phyloP scores from a whole-genome alignment of 306 rosid genomes.

The Casuarina cunninghamiana region DNA sequence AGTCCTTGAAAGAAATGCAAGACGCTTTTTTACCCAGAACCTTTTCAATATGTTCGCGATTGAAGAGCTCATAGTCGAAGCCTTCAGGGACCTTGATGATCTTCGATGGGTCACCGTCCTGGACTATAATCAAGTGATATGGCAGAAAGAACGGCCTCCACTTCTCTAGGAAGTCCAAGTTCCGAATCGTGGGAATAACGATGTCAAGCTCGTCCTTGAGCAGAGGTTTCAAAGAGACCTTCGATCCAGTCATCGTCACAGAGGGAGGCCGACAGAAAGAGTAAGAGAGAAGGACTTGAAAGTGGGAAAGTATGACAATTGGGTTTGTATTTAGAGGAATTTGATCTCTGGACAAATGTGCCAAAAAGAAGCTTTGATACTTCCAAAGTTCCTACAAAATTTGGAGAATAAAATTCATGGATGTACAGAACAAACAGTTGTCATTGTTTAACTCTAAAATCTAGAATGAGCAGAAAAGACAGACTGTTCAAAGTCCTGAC shows the following conservation, averaged over 20 bases:
- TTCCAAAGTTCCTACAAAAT: too few species aligned
- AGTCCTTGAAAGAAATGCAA: conserved; percentile 87
- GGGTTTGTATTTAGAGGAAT: conserved; percentile 14
- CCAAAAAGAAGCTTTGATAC: too few species aligned
- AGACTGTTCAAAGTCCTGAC: too few species aligned
- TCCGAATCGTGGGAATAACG: conserved; percentile 81
- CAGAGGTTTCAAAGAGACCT: conserved; percentile 40
- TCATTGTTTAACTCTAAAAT: too few species aligned
- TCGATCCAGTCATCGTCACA: conserved; percentile 32
- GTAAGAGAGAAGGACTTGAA: conserved; percentile 4
- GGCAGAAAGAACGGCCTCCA: conserved; percentile 75
- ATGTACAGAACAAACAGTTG: too few species aligned
- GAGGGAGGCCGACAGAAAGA: not conserved
- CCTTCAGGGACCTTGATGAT: conserved; percentile 67
- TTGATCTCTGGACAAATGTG: too few species aligned
- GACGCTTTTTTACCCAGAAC: conserved; percentile 62
- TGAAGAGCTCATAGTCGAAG: conserved; percentile 69
- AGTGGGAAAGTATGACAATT: not conserved
- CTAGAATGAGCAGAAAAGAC: too few species aligned
- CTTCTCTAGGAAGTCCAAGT: conserved; percentile 70
- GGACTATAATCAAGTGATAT: conserved; percentile 81
- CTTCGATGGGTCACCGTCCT: conserved; percentile 78
- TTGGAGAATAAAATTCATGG: too few species aligned
- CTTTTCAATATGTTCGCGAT: conserved; percentile 56
- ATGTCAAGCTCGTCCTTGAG: conserved; percentile 78